A percentile compares a stretch with the other conserved stretches of the same genome.
These are phyloP conservation scores for Davidsoniella virescens DNA, from an alignment of 2,329 filamentous ascomycete species.

Conservation along the genomic window DNA sequence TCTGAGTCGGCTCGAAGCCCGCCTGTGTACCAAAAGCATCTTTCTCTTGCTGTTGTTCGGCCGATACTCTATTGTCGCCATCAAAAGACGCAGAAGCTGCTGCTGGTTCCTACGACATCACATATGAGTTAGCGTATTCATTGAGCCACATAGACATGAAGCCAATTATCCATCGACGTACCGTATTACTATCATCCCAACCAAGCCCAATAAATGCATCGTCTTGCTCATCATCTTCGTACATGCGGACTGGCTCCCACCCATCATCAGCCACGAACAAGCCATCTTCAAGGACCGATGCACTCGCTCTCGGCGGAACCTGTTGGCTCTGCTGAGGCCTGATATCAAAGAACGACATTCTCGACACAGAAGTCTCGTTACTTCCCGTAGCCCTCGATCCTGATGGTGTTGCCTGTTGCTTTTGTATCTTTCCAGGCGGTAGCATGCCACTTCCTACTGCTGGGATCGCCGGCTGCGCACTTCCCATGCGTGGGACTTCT, in stretches of 20 bases:
- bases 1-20: conserved; percentile 53
- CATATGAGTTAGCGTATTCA: no score
- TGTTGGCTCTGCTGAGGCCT: conserved; percentile 32
- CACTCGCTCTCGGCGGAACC: conserved; percentile 34
- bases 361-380: conserved; percentile 1
- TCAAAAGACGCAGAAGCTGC: no score
- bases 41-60: background rate
- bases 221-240: conserved; percentile 43
- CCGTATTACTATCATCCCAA: conserved; percentile 46
- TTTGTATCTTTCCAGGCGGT: background rate
- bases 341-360: conserved; percentile 23
- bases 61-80: background rate
- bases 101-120: no score
- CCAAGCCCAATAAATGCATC: conserved; percentile 52
- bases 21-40: background rate
- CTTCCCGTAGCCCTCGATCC: background rate
- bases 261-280: conserved; percentile 61
- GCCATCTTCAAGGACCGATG: conserved; percentile 41
- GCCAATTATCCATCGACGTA: no score
- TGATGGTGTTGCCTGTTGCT: background rate
- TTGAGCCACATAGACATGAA: no score
- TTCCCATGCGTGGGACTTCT: background rate
- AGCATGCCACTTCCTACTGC: conserved; percentile 13
- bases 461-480: conserved; percentile 21
- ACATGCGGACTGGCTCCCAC: conserved; percentile 50